These are phyloP conservation scores for Wallacemonas rigidus DNA, from an alignment of 208 protist genomes.

Conservation along the genomic window DNA sequence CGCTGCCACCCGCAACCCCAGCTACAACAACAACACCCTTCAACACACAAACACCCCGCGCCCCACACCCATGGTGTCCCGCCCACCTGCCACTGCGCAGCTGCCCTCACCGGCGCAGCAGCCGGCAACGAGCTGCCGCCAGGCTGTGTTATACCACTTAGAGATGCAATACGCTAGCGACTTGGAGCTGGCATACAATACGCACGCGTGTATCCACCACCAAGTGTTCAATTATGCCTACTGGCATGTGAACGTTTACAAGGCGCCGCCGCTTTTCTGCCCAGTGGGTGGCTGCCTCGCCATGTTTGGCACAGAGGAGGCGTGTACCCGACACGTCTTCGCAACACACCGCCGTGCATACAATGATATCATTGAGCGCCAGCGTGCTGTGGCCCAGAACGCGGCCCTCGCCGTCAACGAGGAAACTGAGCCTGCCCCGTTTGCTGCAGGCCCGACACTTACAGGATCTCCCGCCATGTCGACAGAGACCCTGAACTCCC, in stretches of 20 bases:
- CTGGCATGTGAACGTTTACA: not conserved
- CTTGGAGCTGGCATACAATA: not conserved
- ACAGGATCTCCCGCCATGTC: no score
- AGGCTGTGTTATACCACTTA: no score
- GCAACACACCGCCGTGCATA: not conserved
- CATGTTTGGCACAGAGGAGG: not conserved
- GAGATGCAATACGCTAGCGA: not conserved
- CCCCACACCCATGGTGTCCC: not conserved
- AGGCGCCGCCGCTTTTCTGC: not conserved
- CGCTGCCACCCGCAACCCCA: not conserved
- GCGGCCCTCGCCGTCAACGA: not conserved
- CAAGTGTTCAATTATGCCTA: not conserved
- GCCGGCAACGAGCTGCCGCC: no score
- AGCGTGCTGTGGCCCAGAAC: not conserved
- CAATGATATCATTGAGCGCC: not conserved
- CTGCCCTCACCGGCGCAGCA: no score
- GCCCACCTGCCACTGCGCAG: not conserved
- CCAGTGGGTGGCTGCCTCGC: conserved; percentile 3
- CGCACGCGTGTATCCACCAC: not conserved
- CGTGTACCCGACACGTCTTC: not conserved
- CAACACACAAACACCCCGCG: not conserved
- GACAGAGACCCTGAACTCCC: no score
- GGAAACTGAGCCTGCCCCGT: not conserved
- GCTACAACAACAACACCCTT: no score
- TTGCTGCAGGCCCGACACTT: not conserved